These are phyloP conservation scores for Ceratobasidium theobromae DNA, from an alignment of 1,284 basidiomycete genomes.

Conservation along the genomic window DNA sequence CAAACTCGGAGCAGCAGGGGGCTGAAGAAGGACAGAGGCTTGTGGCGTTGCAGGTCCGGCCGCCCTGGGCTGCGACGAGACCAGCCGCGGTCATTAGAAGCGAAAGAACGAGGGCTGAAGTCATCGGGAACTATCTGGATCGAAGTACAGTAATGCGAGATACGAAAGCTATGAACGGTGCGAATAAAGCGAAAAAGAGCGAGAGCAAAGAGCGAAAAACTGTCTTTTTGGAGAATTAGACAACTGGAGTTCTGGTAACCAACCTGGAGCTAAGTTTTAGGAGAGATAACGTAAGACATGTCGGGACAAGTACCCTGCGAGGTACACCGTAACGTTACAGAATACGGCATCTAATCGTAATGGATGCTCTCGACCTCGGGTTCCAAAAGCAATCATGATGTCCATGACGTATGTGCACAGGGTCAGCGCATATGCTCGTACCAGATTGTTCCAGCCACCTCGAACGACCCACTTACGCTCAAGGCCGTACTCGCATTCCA, in stretches of 20 bases:
- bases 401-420: not conserved
- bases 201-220: not conserved
- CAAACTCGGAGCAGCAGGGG: slow-evolving; percentile 37
- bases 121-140: not conserved
- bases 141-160: not conserved
- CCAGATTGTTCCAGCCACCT: not conserved
- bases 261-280: not conserved
- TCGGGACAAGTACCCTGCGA: not conserved
- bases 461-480: not conserved
- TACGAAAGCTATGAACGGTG: not conserved
- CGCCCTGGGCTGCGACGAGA: slow-evolving; percentile 10
- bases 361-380: too few relatives aligned
- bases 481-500: not conserved
- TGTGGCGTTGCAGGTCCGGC: slow-evolving; percentile 31
- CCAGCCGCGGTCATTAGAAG: not conserved
- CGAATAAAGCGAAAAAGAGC: not conserved
- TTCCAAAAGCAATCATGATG: not conserved
- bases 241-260: slow-evolving; percentile 9
- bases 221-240: not conserved
- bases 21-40: slow-evolving; percentile 15
- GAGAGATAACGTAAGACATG: slow-evolving; percentile 2
- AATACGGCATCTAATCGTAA: not conserved
- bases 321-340: not conserved
- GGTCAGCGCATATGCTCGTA: not conserved
- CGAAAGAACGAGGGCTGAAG: not conserved